Base-by-base conservation (phyloP, 2,329 filamentous ascomycete species). In the Cladophialophora bantiana region DNA sequence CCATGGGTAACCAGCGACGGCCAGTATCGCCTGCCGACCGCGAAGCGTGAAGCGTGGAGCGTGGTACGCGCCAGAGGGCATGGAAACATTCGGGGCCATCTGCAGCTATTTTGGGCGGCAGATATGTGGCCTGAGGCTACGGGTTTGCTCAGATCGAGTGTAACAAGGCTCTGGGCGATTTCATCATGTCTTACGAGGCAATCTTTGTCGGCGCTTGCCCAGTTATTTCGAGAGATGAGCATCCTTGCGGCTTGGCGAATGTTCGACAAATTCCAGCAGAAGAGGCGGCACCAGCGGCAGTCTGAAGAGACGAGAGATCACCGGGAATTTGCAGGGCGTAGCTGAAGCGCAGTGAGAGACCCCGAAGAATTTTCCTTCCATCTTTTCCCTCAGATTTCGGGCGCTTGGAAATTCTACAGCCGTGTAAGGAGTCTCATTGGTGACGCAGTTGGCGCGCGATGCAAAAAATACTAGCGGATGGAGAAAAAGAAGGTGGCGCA, bases 131-230 rank as follows among this genome's bases (percentile, higher is more conserved):
- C 58, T 61, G 45, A 52, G 52, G 32, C 59, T 64, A 36, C 20
- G 40, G 34, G 53, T 57, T 26, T 53, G 65, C 63, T 45, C 68
- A 48, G 55, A 48, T 34, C 20, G 45, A 50, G 66, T 68, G 66
- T 68, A 68, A 64, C 65, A 53, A 66, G 40, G 63, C 56, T 63
- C 50, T 20, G 54, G 57, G 56, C 45, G 50, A 66, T 32, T 66
- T 61, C 58, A 55, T 54, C 40, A 65, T 68, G 68, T 68, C 66
- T 70, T 66, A 70, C 68, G 63, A 68, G 52, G 68, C 66, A 68
- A 68, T 68, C 61, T 68, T 36, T 64, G 68, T 64, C 68, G 68
- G 68, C 68, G 68, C 68, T 70, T 70, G 68, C 42, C 18, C 65
- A 38, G 52, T 66, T 70, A 68, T 70, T 70, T 68, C 68, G 63